These are phyloP conservation scores for Ophiostoma tasmaniense DNA, from an alignment of 2,329 filamentous ascomycete genomes.

Conservation along the genomic window DNA sequence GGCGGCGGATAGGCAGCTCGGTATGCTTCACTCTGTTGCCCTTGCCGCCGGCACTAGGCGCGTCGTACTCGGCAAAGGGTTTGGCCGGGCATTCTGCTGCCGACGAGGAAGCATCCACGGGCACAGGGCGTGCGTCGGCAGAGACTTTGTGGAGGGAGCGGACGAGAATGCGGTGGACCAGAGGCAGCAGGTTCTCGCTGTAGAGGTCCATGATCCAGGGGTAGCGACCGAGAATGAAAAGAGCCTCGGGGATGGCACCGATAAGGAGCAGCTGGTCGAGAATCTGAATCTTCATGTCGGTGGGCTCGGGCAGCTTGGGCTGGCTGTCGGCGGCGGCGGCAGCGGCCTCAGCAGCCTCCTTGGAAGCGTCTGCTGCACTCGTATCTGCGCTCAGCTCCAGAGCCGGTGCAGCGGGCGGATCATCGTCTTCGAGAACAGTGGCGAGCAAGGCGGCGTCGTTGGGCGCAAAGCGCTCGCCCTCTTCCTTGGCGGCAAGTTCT, in stretches of 20 bases:
- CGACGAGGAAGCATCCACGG: slow-evolving; percentile 15
- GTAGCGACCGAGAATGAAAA: slow-evolving; percentile 81
- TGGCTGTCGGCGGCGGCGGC: slow-evolving; percentile 11
- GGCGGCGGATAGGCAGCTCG: slow-evolving; percentile 53
- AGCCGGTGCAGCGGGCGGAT: slow-evolving; percentile 43
- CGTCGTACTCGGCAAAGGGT: slow-evolving; percentile 46
- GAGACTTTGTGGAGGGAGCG: slow-evolving; percentile 72
- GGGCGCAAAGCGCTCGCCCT: slow-evolving; percentile 59
- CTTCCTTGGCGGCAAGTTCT: slow-evolving; percentile 72
- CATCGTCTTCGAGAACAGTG: slow-evolving; percentile 80
- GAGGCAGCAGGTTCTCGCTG: slow-evolving; percentile 63
- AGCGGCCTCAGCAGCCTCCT: slow-evolving; percentile 37
- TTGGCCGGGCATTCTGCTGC: slow-evolving; percentile 34
- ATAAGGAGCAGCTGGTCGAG: slow-evolving; percentile 81
- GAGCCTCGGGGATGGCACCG: slow-evolving; percentile 82
- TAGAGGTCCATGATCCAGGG: slow-evolving; percentile 86
- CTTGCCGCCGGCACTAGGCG: slow-evolving; percentile 42
- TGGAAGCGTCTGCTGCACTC: slow-evolving; percentile 58
- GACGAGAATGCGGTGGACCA: slow-evolving; percentile 75
- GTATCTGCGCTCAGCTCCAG: neutral
- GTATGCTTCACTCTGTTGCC: slow-evolving; percentile 54
- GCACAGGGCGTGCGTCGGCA: slow-evolving; percentile 36
- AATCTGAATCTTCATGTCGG: slow-evolving; percentile 61
- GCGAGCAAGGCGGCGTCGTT: slow-evolving; percentile 75
- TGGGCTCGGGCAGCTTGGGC: slow-evolving; percentile 37